Evolutionary conservation across 371 early-diverging fungal species (phyloP), one percentile per base, ranked within the genome.

Genomic region (Choanephora cucurbitarum): DNA sequence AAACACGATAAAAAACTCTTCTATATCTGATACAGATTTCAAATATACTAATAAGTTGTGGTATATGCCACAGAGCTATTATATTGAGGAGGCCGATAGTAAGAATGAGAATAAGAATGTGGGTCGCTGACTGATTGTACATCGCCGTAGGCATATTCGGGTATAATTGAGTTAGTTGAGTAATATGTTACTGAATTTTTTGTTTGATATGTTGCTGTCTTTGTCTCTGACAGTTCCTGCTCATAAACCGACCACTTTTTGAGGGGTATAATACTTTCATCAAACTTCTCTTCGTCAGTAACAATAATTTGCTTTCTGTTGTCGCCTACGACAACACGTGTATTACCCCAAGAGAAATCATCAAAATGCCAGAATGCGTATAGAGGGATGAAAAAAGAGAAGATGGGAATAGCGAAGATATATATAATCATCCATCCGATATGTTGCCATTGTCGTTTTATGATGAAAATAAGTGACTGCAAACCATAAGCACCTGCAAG

Each of bases 351-450:
- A 0, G 91, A 89, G 67, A 99, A 97, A 60, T 99, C 98, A 66
- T 99, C 99, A 79, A 98, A 97, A 70, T 95, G 94, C 99, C 99
- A 98, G 77, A 91, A 99, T 22, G 98, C 90, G 72, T 99, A 99
- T 3, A 91, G 67, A 0, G 99, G 99, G 41, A 99, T 85, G n/a
- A 94, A 81, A 64, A 94, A 90, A 69, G 94, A 94, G 92, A 97
- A 99, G 15, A 99, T 87, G 1, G 98, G 98, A 22, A 98, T 80
- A 6, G 95, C 91, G 14, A 93, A 33, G 13, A 99, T 74, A 64
- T 97, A 99, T 39, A 97, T 84, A 23, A 93, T 45, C 90, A 98
- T 94, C 97, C 97, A 99, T 15, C 87, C 87, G n/a, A 97, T 80
- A 64, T 97, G 95, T 40, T 87, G 83, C 66, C 92, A 70, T 61